Evolutionary conservation across 768 basidiomycete species (phyloP).

Genomic region (Mycena alexandri): DNA sequence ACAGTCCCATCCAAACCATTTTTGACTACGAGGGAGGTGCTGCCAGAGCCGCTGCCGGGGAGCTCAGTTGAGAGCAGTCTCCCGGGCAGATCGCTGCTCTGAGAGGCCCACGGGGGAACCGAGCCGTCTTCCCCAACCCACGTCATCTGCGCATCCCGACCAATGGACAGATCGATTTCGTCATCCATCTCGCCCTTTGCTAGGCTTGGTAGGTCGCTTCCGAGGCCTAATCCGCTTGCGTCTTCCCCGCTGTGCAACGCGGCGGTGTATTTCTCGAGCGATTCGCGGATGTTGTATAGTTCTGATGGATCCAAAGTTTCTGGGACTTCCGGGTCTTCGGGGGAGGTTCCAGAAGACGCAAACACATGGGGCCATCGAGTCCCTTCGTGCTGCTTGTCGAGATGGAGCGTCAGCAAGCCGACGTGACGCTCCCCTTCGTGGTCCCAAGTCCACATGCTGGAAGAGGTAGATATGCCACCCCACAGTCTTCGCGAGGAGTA

Average conservation of each 20-base stretch:
- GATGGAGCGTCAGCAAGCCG: conserved; percentile 83
- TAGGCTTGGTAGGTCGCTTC: conserved; percentile 81
- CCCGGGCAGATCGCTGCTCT: conserved; percentile 46
- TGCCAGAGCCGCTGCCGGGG: conserved; percentile 59
- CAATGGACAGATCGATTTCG: conserved; percentile 84
- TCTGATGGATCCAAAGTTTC: conserved; percentile 93
- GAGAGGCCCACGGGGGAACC: conserved; percentile 54
- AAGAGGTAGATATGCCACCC: conserved; percentile 80
- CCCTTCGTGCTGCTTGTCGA: conserved; percentile 88
- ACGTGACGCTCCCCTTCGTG: conserved; percentile 75
- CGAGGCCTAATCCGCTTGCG: conserved; percentile 71
- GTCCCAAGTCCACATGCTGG: conserved; percentile 97
- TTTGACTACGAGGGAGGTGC: conserved; percentile 71
- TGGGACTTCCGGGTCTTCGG: conserved; percentile 75
- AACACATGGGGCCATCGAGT: conserved; percentile 93
- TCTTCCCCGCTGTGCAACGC: conserved; percentile 71
- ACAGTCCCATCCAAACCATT: conserved; percentile 80
- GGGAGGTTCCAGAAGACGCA: conserved; percentile 57
- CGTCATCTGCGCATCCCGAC: conserved; percentile 72
- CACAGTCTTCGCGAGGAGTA: conserved; percentile 78
- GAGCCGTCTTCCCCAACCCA: conserved; percentile 72
- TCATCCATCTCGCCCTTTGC: conserved; percentile 92
- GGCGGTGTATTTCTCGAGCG: conserved; percentile 88
- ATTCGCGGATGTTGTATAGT: conserved; percentile 81
- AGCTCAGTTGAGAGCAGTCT: conserved; percentile 79